phyloP scores from a whole-genome alignment of 2,329 filamentous ascomycete species.

The Colletotrichum cuscutae region DNA sequence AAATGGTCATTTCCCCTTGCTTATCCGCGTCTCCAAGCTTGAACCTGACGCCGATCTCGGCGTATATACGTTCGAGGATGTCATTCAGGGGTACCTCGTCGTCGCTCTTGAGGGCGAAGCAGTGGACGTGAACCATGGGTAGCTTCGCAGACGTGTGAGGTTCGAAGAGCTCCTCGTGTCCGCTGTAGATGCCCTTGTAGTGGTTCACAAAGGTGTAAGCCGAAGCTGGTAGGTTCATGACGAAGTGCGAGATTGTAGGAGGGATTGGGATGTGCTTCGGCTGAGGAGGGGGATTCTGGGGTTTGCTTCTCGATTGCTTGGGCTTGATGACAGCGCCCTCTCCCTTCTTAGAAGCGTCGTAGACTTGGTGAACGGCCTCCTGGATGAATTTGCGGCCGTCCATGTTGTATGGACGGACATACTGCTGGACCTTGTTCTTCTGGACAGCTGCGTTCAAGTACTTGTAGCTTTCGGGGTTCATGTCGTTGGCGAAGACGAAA shows the following conservation, averaged over 20 bases:
- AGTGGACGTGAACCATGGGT: slow-evolving; percentile 93
- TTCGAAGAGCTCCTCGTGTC: slow-evolving; percentile 72
- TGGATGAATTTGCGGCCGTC: slow-evolving; percentile 87
- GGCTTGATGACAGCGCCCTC: slow-evolving; percentile 65
- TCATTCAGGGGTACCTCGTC: slow-evolving; percentile 73
- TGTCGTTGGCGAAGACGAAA: slow-evolving; percentile 96
- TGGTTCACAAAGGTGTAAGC: slow-evolving; percentile 82
- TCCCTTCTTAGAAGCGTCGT: slow-evolving; percentile 59
- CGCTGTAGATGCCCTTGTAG: slow-evolving; percentile 86
- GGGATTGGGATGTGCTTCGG: slow-evolving; percentile 67
- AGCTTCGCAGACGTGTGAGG: slow-evolving; percentile 69
- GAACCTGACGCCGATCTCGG: slow-evolving; percentile 53
- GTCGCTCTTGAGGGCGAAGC: slow-evolving; percentile 86
- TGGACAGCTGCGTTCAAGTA: slow-evolving; percentile 76
- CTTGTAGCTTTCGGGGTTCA: slow-evolving; percentile 89
- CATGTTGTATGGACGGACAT: slow-evolving; percentile 81
- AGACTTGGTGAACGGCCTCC: slow-evolving; percentile 70
- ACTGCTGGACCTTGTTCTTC: slow-evolving; percentile 81
- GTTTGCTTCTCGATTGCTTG: slow-evolving; percentile 54
- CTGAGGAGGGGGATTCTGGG: slow-evolving; percentile 47
- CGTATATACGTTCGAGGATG: slow-evolving; percentile 52
- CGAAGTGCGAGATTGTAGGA: slow-evolving; percentile 86
- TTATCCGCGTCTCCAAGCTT: slow-evolving; percentile 56
- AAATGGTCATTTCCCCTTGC: slow-evolving; percentile 64
- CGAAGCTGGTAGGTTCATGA: slow-evolving; percentile 96